A percentile compares a stretch with the other conserved stretches of the same genome.
Evolutionary conservation across 345 rosid species (phyloP).

Genomic region (Dipteronia dyeriana): DNA sequence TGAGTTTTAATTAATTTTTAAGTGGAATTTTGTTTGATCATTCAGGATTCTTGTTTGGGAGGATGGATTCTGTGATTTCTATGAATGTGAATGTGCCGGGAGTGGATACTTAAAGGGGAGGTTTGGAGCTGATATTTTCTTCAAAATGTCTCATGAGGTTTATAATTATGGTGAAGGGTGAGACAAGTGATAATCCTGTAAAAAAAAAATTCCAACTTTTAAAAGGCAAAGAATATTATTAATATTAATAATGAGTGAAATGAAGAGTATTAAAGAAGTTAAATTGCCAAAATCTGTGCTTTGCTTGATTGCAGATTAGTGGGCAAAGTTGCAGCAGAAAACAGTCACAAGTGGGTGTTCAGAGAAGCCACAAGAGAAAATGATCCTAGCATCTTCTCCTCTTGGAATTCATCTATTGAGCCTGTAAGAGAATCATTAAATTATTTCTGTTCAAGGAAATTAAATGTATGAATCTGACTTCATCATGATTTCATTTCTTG

Average conservation of each 20-base stretch:
- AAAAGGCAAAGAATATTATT: background rate
- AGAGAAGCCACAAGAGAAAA: constrained; percentile 44
- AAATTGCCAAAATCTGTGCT: background rate
- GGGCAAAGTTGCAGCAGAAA: constrained; percentile 78
- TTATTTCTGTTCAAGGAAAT: background rate
- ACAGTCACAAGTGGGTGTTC: constrained; percentile 72
- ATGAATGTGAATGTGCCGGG: constrained; percentile 52
- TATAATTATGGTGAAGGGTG: constrained; percentile 80
- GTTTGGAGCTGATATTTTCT: constrained; percentile 70
- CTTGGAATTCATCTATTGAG: constrained; percentile 57
- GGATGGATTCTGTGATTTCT: constrained; percentile 72
- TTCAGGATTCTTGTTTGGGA: constrained; percentile 82
- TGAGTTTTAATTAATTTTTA: background rate
- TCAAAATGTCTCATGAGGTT: constrained; percentile 83
- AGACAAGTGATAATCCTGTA: constrained; percentile 16
- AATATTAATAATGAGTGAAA: background rate
- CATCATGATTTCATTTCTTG: constrained; percentile 6
- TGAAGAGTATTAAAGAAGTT: background rate
- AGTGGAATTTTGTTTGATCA: constrained; percentile 4
- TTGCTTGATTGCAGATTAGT: constrained; percentile 47
- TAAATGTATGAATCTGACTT: background rate
- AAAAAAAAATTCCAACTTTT: background rate
- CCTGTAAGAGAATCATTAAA: constrained; percentile 46
- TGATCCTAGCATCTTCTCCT: constrained; percentile 46
- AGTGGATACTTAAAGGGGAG: constrained; percentile 46